phyloP scores from a whole-genome alignment of 768 basidiomycete species.

The Pleurotus eryngii region DNA sequence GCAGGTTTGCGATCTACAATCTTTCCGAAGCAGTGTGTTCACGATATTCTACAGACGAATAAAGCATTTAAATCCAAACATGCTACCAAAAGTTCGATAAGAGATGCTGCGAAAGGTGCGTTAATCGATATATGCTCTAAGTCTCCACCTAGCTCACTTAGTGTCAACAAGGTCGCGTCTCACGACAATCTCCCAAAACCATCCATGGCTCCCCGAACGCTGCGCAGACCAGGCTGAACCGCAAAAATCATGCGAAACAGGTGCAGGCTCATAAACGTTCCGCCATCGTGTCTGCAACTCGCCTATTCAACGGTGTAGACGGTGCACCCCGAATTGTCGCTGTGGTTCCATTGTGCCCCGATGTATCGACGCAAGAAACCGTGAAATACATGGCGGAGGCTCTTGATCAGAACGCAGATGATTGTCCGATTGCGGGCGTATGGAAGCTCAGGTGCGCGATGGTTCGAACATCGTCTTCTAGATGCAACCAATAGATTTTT shows the following conservation, averaged over 20 bases:
- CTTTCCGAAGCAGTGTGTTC: not conserved
- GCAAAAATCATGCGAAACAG: conserved; percentile 86
- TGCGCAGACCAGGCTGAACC: conserved; percentile 72
- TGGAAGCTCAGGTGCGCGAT: conserved; percentile 67
- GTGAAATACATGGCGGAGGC: conserved; percentile 57
- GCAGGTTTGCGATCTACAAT: conserved; percentile 46
- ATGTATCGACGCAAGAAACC: conserved; percentile 50
- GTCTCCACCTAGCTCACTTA: not conserved
- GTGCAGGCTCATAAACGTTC: conserved; percentile 68
- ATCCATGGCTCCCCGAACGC: conserved; percentile 42
- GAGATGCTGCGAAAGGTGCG: conserved; percentile 81
- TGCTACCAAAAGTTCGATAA: conserved; percentile 80
- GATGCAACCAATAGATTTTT: not conserved
- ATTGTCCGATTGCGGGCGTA: conserved; percentile 48
- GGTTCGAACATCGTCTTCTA: not conserved
- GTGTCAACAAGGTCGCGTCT: conserved; percentile 48
- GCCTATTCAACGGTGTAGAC: conserved; percentile 76
- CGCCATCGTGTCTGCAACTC: conserved; percentile 62
- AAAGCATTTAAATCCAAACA: conserved; percentile 92
- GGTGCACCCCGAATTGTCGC: conserved; percentile 85
- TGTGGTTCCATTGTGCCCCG: conserved; percentile 77
- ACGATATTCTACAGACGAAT: conserved; percentile 58
- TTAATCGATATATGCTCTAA: conserved; percentile 4
- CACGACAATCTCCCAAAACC: conserved; percentile 54
- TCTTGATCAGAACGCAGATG: conserved; percentile 51